phyloP scores from a whole-genome alignment of 495 filamentous ascomycete species.

The Thozetella sp. region DNA sequence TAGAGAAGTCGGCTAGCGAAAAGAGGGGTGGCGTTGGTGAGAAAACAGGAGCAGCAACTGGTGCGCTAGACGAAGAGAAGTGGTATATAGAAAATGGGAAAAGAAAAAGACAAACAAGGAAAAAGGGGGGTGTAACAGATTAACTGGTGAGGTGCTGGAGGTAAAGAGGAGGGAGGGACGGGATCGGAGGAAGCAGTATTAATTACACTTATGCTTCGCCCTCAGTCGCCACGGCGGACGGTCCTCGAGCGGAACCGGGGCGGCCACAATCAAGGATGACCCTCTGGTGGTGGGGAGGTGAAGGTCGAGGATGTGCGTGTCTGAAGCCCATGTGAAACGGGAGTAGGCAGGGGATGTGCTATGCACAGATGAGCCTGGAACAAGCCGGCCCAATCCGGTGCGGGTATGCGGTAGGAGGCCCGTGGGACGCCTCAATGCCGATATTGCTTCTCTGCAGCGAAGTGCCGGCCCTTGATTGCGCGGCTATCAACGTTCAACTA shows the following conservation, averaged over 20 bases:
- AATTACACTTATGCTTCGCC: constrained; percentile 11
- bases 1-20: constrained; percentile 16
- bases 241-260: neutral
- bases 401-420: neutral
- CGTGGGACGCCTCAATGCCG: constrained; percentile 10
- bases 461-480: neutral
- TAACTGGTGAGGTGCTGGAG: constrained; percentile 17
- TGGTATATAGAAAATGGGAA: constrained; percentile 13
- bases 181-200: constrained; percentile 18
- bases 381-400: constrained; percentile 14
- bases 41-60: constrained; percentile 18
- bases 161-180: constrained; percentile 13
- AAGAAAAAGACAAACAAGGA: constrained; percentile 8
- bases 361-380: constrained; percentile 12
- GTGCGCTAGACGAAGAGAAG: constrained; percentile 16
- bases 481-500: no score
- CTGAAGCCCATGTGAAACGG: constrained; percentile 28
- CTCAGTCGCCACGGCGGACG: constrained; percentile 18
- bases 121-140: constrained; percentile 4
- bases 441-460: constrained; percentile 2
- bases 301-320: constrained; percentile 11
- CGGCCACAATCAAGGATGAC: neutral
- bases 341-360: constrained; percentile 9
- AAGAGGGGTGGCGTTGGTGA: neutral
- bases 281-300: neutral